phyloP scores from a whole-genome alignment of 2,329 filamentous ascomycete genomes.

The Colletotrichum higginsianum region DNA sequence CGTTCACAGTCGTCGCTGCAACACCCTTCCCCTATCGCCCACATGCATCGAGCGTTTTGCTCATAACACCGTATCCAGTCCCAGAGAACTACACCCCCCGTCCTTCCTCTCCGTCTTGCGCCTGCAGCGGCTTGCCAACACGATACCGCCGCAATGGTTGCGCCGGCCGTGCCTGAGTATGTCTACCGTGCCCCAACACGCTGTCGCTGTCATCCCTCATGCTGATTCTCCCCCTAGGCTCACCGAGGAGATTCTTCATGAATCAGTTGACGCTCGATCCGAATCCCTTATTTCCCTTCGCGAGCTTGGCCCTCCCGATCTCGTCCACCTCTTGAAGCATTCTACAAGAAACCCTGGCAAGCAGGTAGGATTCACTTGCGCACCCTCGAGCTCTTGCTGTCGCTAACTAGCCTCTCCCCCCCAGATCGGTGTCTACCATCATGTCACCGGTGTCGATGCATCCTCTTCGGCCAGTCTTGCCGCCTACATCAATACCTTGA shows the following conservation, averaged over 20 bases:
- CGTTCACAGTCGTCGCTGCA: neutral
- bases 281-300: slow-evolving; percentile 88
- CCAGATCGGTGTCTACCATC: slow-evolving; percentile 94
- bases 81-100: slow-evolving; percentile 1
- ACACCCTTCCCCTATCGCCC: slow-evolving; percentile 13
- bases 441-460: slow-evolving; percentile 96
- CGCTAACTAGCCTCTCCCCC: slow-evolving; percentile 38
- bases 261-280: slow-evolving; percentile 92
- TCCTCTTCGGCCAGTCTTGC: slow-evolving; percentile 97
- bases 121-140: slow-evolving; percentile 26
- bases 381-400: slow-evolving; percentile 1
- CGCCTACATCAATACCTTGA: slow-evolving; percentile 98
- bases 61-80: slow-evolving; percentile 34
- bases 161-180: slow-evolving; percentile 83
- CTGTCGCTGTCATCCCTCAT: slow-evolving; percentile 32
- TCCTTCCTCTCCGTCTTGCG: slow-evolving; percentile 6
- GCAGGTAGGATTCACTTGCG: slow-evolving; percentile 58
- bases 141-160: slow-evolving; percentile 70
- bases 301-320: slow-evolving; percentile 94
- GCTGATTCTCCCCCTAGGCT: slow-evolving; percentile 71
- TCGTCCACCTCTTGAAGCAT: slow-evolving; percentile 93
- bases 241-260: slow-evolving; percentile 92
- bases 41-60: slow-evolving; percentile 18
- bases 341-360: slow-evolving; percentile 70
- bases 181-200: slow-evolving; percentile 49